These are phyloP conservation scores for Aspergillus melleus DNA, from an alignment of 2,329 filamentous ascomycete species.

Conservation along the genomic window DNA sequence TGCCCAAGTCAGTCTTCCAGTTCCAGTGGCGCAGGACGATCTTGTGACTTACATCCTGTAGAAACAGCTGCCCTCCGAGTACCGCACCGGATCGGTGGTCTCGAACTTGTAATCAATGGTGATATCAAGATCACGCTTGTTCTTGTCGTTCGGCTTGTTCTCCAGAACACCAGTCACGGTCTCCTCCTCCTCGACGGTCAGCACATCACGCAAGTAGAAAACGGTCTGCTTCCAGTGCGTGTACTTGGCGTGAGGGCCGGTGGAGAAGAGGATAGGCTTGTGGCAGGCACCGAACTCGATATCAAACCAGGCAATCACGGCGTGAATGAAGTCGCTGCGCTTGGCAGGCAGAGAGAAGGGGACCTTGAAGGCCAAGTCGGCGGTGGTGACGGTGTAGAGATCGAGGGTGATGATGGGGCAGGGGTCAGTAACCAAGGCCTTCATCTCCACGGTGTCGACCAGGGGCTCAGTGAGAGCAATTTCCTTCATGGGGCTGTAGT, in stretches of 20 bases:
- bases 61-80: conserved; percentile 66
- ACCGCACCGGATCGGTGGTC: conserved; percentile 70
- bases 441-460: conserved; percentile 96
- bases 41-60: conserved; percentile 66
- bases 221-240: conserved; percentile 99
- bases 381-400: conserved; percentile 82
- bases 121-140: conserved; percentile 93
- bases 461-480: conserved; percentile 93
- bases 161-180: conserved; percentile 70
- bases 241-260: conserved; percentile 96
- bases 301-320: conserved; percentile 97
- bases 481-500: conserved; percentile 91
- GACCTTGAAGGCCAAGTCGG: conserved; percentile 79
- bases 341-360: conserved; percentile 75
- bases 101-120: conserved; percentile 78
- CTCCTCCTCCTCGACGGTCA: conserved; percentile 89
- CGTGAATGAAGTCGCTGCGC: conserved; percentile 93
- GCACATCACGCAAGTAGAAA: conserved; percentile 91
- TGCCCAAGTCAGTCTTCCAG: conserved; percentile 26
- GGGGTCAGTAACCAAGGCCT: conserved; percentile 94
- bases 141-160: conserved; percentile 90
- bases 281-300: conserved; percentile 98
- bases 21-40: neutral
- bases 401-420: conserved; percentile 82
- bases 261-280: conserved; percentile 96